Conservation (phyloP, 768 basidiomycete species). For the Tulasnella sp. region DNA sequence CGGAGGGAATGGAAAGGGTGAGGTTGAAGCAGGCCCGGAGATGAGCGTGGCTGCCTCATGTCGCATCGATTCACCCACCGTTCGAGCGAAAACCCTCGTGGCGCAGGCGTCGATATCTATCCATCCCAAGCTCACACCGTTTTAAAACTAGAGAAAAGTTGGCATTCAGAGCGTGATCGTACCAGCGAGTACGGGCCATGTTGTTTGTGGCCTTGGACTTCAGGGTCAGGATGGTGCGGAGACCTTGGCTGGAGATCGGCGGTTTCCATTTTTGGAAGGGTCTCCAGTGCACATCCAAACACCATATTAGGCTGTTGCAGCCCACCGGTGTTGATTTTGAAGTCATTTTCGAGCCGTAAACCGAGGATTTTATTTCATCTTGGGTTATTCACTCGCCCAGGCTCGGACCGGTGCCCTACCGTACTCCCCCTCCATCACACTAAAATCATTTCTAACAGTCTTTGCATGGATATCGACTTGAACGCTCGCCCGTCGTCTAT, state of each 20-base stretch:
- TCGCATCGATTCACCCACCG: conserved; percentile 19
- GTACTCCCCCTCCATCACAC: no score
- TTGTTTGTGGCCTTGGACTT: background rate
- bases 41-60: conserved; percentile 19
- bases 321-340: no score
- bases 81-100: background rate
- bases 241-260: background rate
- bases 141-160: background rate
- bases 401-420: no score
- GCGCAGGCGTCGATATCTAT: background rate
- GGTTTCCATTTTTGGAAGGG: background rate
- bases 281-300: background rate
- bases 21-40: conserved; percentile 9
- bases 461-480: no score
- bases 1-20: conserved; percentile 5
- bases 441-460: no score
- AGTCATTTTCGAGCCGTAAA: no score
- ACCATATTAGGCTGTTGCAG: background rate
- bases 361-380: no score
- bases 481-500: no score
- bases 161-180: no score
- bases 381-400: no score
- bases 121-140: background rate
- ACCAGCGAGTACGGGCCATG: background rate
- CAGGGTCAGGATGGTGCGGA: background rate